phyloP scores from a whole-genome alignment of 75 land plant genomes.

The Isoetes taiwanensis region DNA sequence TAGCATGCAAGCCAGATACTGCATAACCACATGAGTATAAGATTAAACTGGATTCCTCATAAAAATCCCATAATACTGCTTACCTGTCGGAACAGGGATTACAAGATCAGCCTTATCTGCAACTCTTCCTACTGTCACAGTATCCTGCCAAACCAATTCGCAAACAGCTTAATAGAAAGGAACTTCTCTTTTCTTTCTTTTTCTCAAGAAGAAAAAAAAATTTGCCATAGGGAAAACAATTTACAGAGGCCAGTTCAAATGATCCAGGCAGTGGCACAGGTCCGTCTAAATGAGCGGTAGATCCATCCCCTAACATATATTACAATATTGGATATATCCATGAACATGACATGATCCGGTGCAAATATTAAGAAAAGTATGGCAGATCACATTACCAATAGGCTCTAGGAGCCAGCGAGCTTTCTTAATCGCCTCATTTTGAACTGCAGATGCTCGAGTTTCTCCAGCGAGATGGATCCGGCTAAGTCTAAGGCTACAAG shows the following conservation, averaged over 20 bases:
- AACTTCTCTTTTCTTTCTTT: not conserved
- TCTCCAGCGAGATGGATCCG: too few relatives aligned
- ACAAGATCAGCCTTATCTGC: constrained; percentile 69
- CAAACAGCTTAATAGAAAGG: not conserved
- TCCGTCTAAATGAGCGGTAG: constrained; percentile 48
- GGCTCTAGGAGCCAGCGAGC: too few relatives aligned
- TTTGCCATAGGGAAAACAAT: not conserved
- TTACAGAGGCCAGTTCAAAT: constrained; percentile 60
- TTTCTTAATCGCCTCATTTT: too few relatives aligned
- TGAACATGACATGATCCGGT: too few relatives aligned
- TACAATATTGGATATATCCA: too few relatives aligned
- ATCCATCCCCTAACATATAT: constrained; percentile 95
- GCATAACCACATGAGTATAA: constrained; percentile 4
- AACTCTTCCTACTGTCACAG: constrained; percentile 70
- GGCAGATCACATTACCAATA: too few relatives aligned
- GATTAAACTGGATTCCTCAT: not conserved
- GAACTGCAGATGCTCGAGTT: too few relatives aligned
- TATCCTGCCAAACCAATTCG: constrained; percentile 24
- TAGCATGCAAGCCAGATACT: constrained; percentile 86
- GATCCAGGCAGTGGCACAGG: constrained; percentile 47
- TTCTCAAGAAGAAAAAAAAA: not conserved
- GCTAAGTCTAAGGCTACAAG: too few relatives aligned
- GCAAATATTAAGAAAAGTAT: too few relatives aligned
- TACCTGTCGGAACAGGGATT: constrained; percentile 90
- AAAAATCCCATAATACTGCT: not conserved